Percentiles rank a stretch among this genome's conserved stretches.
These are phyloP conservation scores for Cladosporium cucumerinum DNA, from an alignment of 2,329 filamentous ascomycete species.

Conservation along the genomic window DNA sequence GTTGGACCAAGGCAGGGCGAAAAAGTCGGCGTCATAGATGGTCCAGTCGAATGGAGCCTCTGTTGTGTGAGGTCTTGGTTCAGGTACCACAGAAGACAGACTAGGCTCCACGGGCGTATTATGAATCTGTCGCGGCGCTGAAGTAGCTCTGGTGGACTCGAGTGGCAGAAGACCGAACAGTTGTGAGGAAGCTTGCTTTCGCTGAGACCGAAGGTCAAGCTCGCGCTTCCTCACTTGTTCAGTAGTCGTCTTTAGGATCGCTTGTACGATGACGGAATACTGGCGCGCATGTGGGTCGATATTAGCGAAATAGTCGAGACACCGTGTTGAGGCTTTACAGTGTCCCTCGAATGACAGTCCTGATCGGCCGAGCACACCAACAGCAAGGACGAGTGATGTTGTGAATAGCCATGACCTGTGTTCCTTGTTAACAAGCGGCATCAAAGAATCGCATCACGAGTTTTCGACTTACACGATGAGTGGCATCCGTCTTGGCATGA, in stretches of 20 bases:
- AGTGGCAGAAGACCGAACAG: slow-evolving; percentile 27
- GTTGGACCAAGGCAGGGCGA: slow-evolving; percentile 28
- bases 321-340: slow-evolving; percentile 22
- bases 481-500: slow-evolving; percentile 23
- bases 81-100: neutral
- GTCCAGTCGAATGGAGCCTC: slow-evolving; percentile 22
- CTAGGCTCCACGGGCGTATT: neutral
- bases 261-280: slow-evolving; percentile 28
- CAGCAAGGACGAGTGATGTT: slow-evolving; percentile 29
- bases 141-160: neutral
- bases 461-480: slow-evolving; percentile 23
- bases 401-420: slow-evolving; percentile 31
- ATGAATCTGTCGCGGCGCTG: neutral
- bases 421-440: neutral
- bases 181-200: slow-evolving; percentile 29
- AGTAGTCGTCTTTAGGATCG: slow-evolving; percentile 25
- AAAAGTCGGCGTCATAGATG: slow-evolving; percentile 27
- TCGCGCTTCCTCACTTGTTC: slow-evolving; percentile 25
- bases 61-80: neutral
- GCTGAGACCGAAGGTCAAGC: slow-evolving; percentile 20
- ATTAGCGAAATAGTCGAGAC: slow-evolving; percentile 29
- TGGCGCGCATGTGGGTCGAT: slow-evolving; percentile 31
- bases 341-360: slow-evolving; percentile 27
- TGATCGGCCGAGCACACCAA: slow-evolving; percentile 27
- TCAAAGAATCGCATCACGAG: neutral